A percentile compares a stretch with the other conserved stretches of the same genome.
Evolutionary conservation across 2,329 filamentous ascomycete species (phyloP).

Genomic region (Sporothrix curviconia): DNA sequence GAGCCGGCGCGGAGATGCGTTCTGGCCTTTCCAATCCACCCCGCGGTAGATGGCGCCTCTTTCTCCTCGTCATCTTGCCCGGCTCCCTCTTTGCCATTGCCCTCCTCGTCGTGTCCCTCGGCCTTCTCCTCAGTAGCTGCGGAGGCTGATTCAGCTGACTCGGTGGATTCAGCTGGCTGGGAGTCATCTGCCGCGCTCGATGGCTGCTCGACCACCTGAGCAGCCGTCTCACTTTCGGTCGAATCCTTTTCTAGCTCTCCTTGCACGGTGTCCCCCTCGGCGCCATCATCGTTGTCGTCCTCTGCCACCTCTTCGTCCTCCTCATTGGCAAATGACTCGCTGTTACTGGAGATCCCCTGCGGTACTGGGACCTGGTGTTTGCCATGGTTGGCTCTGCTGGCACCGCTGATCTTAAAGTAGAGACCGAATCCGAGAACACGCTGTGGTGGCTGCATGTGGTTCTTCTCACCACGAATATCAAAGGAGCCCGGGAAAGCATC

Average conservation of each 20-base stretch:
- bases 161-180: background rate
- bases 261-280: background rate
- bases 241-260: background rate
- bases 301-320: conserved; percentile 23
- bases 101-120: background rate
- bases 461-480: conserved; percentile 78
- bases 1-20: conserved; percentile 7
- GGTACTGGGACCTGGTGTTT: conserved; percentile 48
- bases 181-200: background rate
- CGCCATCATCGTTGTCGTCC: background rate
- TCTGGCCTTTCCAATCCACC: conserved; percentile 7
- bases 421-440: conserved; percentile 81
- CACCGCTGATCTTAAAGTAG: conserved; percentile 81
- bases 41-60: conserved; percentile 15
- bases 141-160: too few species aligned
- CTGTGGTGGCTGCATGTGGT: conserved; percentile 81
- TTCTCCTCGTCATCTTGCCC: conserved; percentile 24
- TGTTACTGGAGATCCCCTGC: conserved; percentile 23
- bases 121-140: too few species aligned
- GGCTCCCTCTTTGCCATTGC: too few species aligned
- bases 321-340: background rate
- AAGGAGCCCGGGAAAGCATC: conserved; percentile 72
- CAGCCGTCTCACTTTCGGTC: too few species aligned
- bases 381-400: conserved; percentile 73
- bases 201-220: too few species aligned